Evolutionary conservation across 257 asterid species (phyloP), one percentile per base, ranked within the genome.

Genomic region (Primulina eburnea): DNA sequence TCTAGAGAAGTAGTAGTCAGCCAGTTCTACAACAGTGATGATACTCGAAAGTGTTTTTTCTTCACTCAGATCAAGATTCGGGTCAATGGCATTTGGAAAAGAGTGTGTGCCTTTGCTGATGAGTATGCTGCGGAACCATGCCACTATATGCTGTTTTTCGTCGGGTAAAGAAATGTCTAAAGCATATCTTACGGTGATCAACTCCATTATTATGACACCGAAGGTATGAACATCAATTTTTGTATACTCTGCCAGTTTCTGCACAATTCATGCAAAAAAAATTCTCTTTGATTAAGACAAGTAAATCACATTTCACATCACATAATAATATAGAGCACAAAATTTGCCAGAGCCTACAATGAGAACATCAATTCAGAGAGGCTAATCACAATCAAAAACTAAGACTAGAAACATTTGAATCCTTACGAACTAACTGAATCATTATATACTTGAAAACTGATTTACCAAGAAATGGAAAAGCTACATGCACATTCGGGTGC

Each of bases 211-310:
- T 29, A 92, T 85, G 9, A 88, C 95, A 28, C 96, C 97, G n/a
- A 88, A 90, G 73, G 90, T 83, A 76, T 80, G 88, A 34, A 92
- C 95, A 2, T 90, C 96, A 7, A 90, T 86, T 71, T 92, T 90
- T 0, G 98, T 92, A 7, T 90, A 92, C 97, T 38, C 95, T 73
- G n/a, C 93, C 97, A 10, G 92, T 87, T 74, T 88, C 98, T 86
- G 79, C 75, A 57, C 74, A 71, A 53, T 12, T 60, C 24, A 32
- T 16, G 37, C 59, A 64, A 18, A 62, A 8, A 35, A 35, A 73
- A 24, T 24, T 35, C 43, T 53, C 14, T 73, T 28, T 61, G 69
- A 56, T 18, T 71, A 20, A 53, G 18, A 34, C 9, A 53, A 24
- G 20, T 24, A 6, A 56, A 16, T 14, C 2, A 59, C 1, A 5